Conservation (phyloP, 2,329 filamentous ascomycete species). For the Calonectria honghensis region DNA sequence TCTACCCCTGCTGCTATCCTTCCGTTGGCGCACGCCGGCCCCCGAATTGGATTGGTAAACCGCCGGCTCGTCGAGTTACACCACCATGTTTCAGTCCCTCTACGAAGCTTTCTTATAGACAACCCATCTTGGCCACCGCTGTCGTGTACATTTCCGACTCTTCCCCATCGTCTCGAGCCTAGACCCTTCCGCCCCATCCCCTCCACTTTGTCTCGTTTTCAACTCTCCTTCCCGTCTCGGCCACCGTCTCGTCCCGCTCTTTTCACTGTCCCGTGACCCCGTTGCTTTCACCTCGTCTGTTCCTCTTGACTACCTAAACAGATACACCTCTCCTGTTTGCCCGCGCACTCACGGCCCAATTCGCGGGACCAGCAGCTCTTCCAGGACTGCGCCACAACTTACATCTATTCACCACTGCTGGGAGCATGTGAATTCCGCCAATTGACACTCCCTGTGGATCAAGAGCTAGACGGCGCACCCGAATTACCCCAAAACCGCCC, state of each 20-base stretch:
- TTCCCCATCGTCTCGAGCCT: slow-evolving; percentile 31
- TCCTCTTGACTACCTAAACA: slow-evolving; percentile 7
- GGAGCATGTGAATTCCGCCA: slow-evolving; percentile 49
- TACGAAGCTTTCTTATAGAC: slow-evolving; percentile 53
- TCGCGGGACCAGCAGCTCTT: slow-evolving; percentile 35
- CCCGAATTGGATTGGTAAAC: slow-evolving; percentile 55
- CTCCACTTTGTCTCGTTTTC: slow-evolving; percentile 32
- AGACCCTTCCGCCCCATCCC: slow-evolving; percentile 28
- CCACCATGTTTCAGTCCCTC: slow-evolving; percentile 61
- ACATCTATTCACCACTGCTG: slow-evolving; percentile 24
- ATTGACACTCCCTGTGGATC: slow-evolving; percentile 41
- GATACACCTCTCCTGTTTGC: slow-evolving; percentile 1
- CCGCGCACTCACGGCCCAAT: background rate
- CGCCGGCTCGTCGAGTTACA: slow-evolving; percentile 58
- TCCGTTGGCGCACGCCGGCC: slow-evolving; percentile 43
- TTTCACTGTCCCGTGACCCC: slow-evolving; percentile 21
- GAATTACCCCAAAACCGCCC: slow-evolving; percentile 18
- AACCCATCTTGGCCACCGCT: slow-evolving; percentile 24
- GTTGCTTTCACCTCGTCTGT: slow-evolving; percentile 12
- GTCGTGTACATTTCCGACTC: slow-evolving; percentile 33
- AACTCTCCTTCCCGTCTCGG: slow-evolving; percentile 32
- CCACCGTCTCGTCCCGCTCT: slow-evolving; percentile 24
- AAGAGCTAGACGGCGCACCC: slow-evolving; percentile 28
- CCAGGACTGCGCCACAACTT: slow-evolving; percentile 34
- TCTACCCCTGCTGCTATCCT: slow-evolving; percentile 25